These are phyloP conservation scores for Boletus holoroseus DNA, from an alignment of 1,284 basidiomycete genomes.

Conservation along the genomic window DNA sequence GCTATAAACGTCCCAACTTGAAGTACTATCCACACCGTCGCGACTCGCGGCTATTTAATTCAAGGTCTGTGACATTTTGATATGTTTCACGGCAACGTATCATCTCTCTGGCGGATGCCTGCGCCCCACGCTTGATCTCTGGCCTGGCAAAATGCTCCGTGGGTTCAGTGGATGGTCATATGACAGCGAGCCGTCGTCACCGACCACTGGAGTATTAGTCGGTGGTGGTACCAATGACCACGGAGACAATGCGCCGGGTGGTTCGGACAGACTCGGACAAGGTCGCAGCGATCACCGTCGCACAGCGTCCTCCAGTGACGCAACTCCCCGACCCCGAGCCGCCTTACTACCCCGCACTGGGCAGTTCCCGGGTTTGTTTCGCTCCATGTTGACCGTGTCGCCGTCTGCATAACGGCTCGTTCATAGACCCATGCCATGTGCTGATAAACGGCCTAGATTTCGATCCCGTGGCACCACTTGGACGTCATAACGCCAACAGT, in stretches of 20 bases:
- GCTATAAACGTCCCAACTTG: constrained; percentile 2
- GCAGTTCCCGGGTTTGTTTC: constrained; percentile 18
- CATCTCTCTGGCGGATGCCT: neutral
- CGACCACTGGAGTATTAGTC: constrained; percentile 7
- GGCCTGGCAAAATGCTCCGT: constrained; percentile 22
- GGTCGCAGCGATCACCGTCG: constrained; percentile 26
- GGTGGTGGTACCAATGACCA: constrained; percentile 8
- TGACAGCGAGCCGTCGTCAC: constrained; percentile 24
- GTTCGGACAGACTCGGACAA: constrained; percentile 8
- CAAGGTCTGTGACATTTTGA: constrained; percentile 21
- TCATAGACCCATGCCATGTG: neutral
- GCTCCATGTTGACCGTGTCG: constrained; percentile 4
- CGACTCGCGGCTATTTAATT: constrained; percentile 13
- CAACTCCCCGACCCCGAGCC: constrained; percentile 21
- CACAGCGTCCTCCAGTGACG: constrained; percentile 28
- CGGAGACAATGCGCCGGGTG: constrained; percentile 5
- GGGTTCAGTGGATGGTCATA: constrained; percentile 20
- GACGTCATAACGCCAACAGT: constrained; percentile 10
- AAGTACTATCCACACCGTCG: constrained; percentile 1
- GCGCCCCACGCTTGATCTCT: neutral
- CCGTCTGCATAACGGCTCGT: constrained; percentile 4
- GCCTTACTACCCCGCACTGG: constrained; percentile 16
- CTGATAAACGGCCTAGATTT: constrained; percentile 19
- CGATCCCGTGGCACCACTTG: constrained; percentile 2
- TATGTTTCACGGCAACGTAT: constrained; percentile 4